Percentiles rank a stretch among this genome's conserved stretches.
These are phyloP conservation scores for Melastoma candidum DNA, from an alignment of 441 rosid genomes.

Conservation along the genomic window DNA sequence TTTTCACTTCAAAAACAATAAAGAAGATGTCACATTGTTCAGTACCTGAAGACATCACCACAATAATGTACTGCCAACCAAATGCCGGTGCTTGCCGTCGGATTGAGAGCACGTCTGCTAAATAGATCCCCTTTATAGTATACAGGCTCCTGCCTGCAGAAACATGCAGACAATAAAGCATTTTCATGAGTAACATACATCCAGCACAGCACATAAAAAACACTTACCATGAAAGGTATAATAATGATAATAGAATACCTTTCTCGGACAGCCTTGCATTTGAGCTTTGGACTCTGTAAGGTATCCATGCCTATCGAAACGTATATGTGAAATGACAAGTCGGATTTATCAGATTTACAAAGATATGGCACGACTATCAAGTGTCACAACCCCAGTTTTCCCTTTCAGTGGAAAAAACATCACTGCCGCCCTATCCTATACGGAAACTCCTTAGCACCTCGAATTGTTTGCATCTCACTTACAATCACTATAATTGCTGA, in stretches of 20 bases:
- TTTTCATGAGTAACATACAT: conserved; percentile 1
- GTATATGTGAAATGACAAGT: conserved; percentile 1
- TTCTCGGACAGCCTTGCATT: conserved; percentile 64
- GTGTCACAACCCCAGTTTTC: no score
- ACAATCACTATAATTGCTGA: no score
- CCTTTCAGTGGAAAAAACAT: no score
- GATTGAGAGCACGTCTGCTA: conserved; percentile 73
- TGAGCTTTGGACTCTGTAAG: conserved; percentile 68
- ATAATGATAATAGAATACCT: conserved; percentile 34
- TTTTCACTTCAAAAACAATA: neutral
- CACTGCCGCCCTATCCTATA: no score
- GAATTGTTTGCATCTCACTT: no score
- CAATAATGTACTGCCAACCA: conserved; percentile 93
- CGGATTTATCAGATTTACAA: neutral
- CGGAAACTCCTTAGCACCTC: no score
- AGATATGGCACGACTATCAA: neutral
- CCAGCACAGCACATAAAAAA: no score
- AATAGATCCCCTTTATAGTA: conserved; percentile 73
- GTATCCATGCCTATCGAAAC: conserved; percentile 73
- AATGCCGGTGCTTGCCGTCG: conserved; percentile 80
- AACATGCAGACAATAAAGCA: conserved; percentile 14
- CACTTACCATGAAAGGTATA: conserved; percentile 1
- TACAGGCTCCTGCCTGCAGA: conserved; percentile 75
- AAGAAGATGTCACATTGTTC: neutral
- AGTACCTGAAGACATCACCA: conserved; percentile 85